Evolutionary conservation across 345 rosid species (phyloP), one percentile per base, ranked within the genome.

Genomic region (Citrus hindsii): DNA sequence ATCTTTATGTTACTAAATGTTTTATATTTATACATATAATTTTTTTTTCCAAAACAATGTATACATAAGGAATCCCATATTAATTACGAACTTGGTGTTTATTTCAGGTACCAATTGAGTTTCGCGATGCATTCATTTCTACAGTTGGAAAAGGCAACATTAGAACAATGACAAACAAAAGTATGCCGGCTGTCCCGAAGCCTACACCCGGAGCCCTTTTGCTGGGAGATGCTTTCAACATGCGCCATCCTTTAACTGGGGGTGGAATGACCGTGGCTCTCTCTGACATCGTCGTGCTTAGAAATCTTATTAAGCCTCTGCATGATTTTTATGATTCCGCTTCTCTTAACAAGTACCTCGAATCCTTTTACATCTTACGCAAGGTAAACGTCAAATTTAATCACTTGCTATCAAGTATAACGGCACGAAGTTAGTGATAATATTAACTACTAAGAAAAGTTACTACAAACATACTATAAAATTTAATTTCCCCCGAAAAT

Each of bases 261-360:
- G 88, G 88, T 0, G 90, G 88, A 79, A 87, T 87, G 90, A 87
- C 90, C 3, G 90, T 85, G 0, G 84, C 88, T 7, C 81, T 87
- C 56, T 81, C 90, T 4, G 90, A 83, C 37, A 79, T 87, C 16
- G 86, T 81, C 9, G 83, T 87, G 21, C 85, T 87, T n/a, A 86
- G 88, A 2, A 81, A 87, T 61, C 85, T 87, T 2, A 66, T 87
- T 9, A 83, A 63, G 76, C 86, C 84, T 30, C 79, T 79, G 1
- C 63, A 35, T 3, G 76, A 87, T 74, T 79, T 87, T 51, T 77
- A 78, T 48, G 78, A 87, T 46, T 80, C 82, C 63, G 79, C 83
- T 19, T 74, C 82, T 4, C 53, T 85, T 9, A 75, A 77, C 30
- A 83, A 76, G 12, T 81, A 87, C 75, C 82, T 87, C 0, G 90